These are phyloP conservation scores for Trichoderma lentiforme DNA, from an alignment of 2,329 filamentous ascomycete species.

Conservation along the genomic window DNA sequence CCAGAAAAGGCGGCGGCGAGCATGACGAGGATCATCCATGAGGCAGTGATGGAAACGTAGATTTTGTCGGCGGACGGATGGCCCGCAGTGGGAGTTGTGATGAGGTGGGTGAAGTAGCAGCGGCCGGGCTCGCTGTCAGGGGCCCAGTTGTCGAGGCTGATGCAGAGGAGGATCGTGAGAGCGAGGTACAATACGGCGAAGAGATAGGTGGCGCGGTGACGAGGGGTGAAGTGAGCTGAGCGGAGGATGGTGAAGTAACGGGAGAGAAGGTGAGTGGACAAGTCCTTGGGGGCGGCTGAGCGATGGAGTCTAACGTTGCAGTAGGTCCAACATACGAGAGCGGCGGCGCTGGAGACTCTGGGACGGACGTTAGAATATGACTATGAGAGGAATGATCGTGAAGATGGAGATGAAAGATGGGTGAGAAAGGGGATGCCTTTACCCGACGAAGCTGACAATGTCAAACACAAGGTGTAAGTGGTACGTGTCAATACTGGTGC, in stretches of 20 bases:
- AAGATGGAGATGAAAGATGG: background rate
- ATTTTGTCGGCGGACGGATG: slow-evolving; percentile 29
- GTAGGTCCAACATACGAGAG: slow-evolving; percentile 32
- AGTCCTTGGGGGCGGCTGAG: background rate
- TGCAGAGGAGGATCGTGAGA: slow-evolving; percentile 29
- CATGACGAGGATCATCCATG: slow-evolving; percentile 24
- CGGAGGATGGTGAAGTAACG: background rate
- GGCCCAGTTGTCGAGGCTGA: slow-evolving; percentile 28
- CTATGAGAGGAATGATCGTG: background rate
- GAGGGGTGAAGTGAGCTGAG: slow-evolving; percentile 20
- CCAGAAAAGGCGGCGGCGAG: slow-evolving; percentile 21
- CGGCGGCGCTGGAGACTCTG: slow-evolving; percentile 26
- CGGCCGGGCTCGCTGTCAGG: slow-evolving; percentile 24
- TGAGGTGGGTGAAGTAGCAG: slow-evolving; percentile 27
- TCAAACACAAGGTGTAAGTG: slow-evolving; percentile 34
- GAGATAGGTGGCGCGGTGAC: slow-evolving; percentile 29
- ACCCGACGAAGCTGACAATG: slow-evolving; percentile 33
- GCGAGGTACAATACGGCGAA: slow-evolving; percentile 29
- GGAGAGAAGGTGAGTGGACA: background rate
- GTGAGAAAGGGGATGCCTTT: background rate
- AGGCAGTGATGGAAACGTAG: slow-evolving; percentile 24
- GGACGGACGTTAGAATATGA: background rate
- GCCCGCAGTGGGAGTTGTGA: slow-evolving; percentile 18
- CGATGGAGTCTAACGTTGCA: slow-evolving; percentile 22
- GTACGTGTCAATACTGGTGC: slow-evolving; percentile 29